Percentiles rank a stretch among this genome's conserved stretches.
Evolutionary conservation across 2,329 filamentous ascomycete genomes (phyloP).

Genomic region (Acephala macrosclerotiorum): DNA sequence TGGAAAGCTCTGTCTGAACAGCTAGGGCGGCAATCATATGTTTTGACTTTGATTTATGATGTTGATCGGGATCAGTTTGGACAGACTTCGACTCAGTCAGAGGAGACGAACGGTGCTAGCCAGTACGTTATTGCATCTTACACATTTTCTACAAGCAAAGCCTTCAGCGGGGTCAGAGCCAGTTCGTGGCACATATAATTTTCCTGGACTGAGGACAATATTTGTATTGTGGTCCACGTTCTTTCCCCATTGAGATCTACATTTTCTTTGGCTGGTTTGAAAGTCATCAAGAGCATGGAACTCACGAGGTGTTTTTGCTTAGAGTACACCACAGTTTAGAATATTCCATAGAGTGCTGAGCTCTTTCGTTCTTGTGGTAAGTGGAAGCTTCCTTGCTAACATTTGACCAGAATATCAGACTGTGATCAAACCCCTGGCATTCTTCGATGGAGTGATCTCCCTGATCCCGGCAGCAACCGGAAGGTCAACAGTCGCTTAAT

Average conservation of each 20-base stretch:
- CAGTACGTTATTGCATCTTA: not conserved
- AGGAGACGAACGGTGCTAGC: not conserved
- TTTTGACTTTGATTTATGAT: conserved; percentile 63
- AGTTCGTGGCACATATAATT: too few relatives aligned
- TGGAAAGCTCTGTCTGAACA: conserved; percentile 65
- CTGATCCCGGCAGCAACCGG: conserved; percentile 54
- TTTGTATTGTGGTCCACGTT: too few relatives aligned
- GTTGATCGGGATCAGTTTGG: conserved; percentile 59
- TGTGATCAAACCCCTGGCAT: conserved; percentile 55
- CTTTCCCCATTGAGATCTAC: too few relatives aligned
- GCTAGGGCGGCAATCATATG: conserved; percentile 62
- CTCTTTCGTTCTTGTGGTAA: not conserved
- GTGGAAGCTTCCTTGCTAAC: conserved; percentile 13
- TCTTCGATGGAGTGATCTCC: conserved; percentile 66
- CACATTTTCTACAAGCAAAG: not conserved
- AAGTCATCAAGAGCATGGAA: not conserved
- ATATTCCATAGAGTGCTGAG: too few relatives aligned
- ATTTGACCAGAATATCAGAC: conserved; percentile 36
- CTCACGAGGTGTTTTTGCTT: too few relatives aligned
- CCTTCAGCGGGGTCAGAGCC: too few relatives aligned
- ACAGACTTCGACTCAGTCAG: conserved; percentile 28
- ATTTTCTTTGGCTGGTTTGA: not conserved
- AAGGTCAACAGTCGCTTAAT: conserved; percentile 41
- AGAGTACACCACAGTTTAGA: too few relatives aligned
- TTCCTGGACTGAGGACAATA: too few relatives aligned